Evolutionary conservation across 1,139 yeast genomes (phyloP), one percentile per base, ranked within the genome.

Genomic region (Sugiyamaella sp.): DNA sequence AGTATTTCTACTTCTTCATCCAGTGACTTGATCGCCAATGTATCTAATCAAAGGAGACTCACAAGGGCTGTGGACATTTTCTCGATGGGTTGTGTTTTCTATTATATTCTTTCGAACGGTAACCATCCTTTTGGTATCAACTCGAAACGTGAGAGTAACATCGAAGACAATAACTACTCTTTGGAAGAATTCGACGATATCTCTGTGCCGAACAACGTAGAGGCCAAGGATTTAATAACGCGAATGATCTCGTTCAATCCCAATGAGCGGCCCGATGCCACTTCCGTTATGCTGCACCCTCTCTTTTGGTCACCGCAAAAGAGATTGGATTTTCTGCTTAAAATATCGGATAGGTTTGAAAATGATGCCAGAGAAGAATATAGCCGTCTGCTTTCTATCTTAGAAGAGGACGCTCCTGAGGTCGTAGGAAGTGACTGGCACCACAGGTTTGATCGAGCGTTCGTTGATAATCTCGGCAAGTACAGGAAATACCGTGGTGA

Each of bases 41-140:
- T 71, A 9, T 63, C 68, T 8, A 70, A 76, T 35, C 75, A 76
- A 53, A 80, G 86, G 60, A 76, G 97, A 52, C 76, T 93, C 46
- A 93, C 98, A 0, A 81, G 93, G 60, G 93, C 97, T 0, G 89
- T 95, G 57, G 99, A 93, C 70, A 87, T 93, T 3, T 93, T 95
- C 66, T 88, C 98, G 0, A 74, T 91, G 59, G 99, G 99, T 0
- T 95, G 99, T 72, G 95, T 93, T 0, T 95, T 89, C 66, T 91
- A 80, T 67, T 95, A 90, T 66, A 86, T 91, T 39, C 71, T 95
- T 44, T 80, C 96, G 0, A 81, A 81, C 12, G 99, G 99, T 0
- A 69, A 72, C n/a, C 99, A 93, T 74, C 99, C 99, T 2, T 93
- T 89, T 74, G 99, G 99, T 10, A 95, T 88, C 64, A 76, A 89